Base-by-base conservation (phyloP, 108 stramenopile genomes). In the Cyclotella cryptica region DNA sequence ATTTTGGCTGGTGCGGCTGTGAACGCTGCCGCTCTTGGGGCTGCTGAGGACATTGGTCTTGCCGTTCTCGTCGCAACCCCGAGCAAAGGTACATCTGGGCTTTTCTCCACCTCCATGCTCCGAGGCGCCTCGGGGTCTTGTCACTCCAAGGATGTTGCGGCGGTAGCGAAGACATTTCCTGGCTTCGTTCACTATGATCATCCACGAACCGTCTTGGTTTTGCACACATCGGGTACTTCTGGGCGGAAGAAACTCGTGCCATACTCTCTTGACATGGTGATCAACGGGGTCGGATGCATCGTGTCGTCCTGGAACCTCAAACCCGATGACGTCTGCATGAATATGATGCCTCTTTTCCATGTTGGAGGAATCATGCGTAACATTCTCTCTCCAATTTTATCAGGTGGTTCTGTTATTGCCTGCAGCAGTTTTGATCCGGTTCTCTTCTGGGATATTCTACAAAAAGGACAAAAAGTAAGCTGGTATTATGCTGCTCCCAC, bases 401-500 rank as follows among this genome's bases (percentile, higher is more conserved):
- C 81, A 41, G 89, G 84, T 10, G 89, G 89, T 11, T 75, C 75
- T 69, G 87, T 90, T 57, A 81, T 90, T 55, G 85, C 82, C 58
- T 88, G 91, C 72, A 84, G 86, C n/a, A 46, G 65, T 24, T 88
- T 89, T 76, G 86, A 88, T 66, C 83, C 86, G 10, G 7, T 30
- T 45, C n/a, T 85, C 4, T 88, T 88, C 71, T 88, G 88, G 90
- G 43, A 55, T 19, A 61, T 89, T 9, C 29, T 91, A 28, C 0
- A 21, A 35, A 45, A 54, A 0, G 55, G 54, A 26, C 49, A 51
- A 58, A 28, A 13, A 28, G 85, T 84, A 53, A 87, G 79, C 14
- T 93, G 93, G 93, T 91, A 89, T 67, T 89, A 87, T 73, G 89
- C 89, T 19, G 88, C 88, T 0, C 93, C 93, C 26, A 93, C 89